Base-by-base conservation (phyloP, 179 eudicot genomes). In the Vitellaria paradoxa region DNA sequence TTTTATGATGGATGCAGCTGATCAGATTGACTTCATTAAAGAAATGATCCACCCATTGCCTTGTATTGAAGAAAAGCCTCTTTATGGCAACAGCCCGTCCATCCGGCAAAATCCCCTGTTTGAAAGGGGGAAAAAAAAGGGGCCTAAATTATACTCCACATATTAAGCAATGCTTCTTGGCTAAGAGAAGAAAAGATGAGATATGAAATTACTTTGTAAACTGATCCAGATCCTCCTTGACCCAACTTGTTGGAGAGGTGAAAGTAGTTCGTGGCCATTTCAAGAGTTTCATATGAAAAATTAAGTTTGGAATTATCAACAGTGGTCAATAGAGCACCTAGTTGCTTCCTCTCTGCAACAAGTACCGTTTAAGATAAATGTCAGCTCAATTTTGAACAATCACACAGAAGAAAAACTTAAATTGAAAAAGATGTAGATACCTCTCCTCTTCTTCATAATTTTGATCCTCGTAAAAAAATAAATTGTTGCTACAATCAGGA, bases 201-300 rank as follows among this genome's bases (percentile, higher is more conserved):
- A 65, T 12, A 23, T 12, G 9, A 50, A 64, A 66, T 72, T 83
- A 87, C 90, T 67, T 83, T 85, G 70, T 83, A 90, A 18, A 88
- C 93, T 23, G 91, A 69, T 45, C 93, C 93, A 67, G 83, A 87
- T 68, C 89, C 89, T 42, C 92, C 92, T 80, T 88, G 87, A 14
- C 92, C 92, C 6, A 90, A 79, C 64, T 90, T 90, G 52, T 84
- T 88, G 21, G 88, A 75, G 2, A 77, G 65, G 76, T 80, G 50
- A 57, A 90, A 88, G 77, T 80, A 85, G 73, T 80, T 68, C 18
- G 94, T 85, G 37, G 94, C 94, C 37, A 59, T 79, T 64, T 88
- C 90, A 15, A 90, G 86, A 17, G 73, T 79, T 75, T 86, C 88
- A n/a, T 88, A 88, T 13, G 87, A 77, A 47, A 79, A 79, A 61